Conservation (phyloP, 1,284 basidiomycete genomes). For the Coriolopsis trogii region DNA sequence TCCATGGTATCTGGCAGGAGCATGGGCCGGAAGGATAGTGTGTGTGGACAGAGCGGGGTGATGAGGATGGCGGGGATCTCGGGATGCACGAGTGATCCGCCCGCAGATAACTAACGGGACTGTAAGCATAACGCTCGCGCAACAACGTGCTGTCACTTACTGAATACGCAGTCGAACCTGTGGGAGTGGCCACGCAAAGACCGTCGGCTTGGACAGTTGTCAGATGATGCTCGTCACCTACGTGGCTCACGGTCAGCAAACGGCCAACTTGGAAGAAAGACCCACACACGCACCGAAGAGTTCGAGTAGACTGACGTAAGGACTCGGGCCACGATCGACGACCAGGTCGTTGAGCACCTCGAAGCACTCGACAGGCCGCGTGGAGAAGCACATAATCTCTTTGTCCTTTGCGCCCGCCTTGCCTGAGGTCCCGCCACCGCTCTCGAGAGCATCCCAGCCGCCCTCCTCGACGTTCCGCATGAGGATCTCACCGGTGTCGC, state of each 20-base stretch:
- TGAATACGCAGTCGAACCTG: slow-evolving; percentile 98
- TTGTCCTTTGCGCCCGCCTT: slow-evolving; percentile 77
- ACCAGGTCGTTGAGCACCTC: slow-evolving; percentile 98
- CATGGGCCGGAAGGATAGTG: slow-evolving; percentile 98
- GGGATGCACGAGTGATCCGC: slow-evolving; percentile 96
- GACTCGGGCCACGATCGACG: slow-evolving; percentile 97
- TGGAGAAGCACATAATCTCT: slow-evolving; percentile 98
- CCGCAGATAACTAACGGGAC: slow-evolving; percentile 82
- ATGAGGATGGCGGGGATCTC: slow-evolving; percentile 97
- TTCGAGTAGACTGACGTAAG: slow-evolving; percentile 95
- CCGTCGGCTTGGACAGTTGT: slow-evolving; percentile 99
- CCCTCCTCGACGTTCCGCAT: slow-evolving; percentile 88
- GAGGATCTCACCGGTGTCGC: slow-evolving; percentile 91
- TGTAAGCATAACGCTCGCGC: slow-evolving; percentile 4
- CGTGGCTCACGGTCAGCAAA: neutral
- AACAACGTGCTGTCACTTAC: slow-evolving; percentile 46
- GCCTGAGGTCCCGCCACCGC: slow-evolving; percentile 47
- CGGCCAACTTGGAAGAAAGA: neutral
- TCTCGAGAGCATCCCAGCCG: slow-evolving; percentile 95
- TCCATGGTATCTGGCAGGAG: slow-evolving; percentile 98
- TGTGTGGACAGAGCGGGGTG: slow-evolving; percentile 98
- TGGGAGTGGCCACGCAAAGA: slow-evolving; percentile 94
- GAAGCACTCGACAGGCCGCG: slow-evolving; percentile 93
- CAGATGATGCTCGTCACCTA: slow-evolving; percentile 98
- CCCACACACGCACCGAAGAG: slow-evolving; percentile 78